phyloP scores from a whole-genome alignment of 2,329 filamentous ascomycete species.

The Dendryphion nanum region DNA sequence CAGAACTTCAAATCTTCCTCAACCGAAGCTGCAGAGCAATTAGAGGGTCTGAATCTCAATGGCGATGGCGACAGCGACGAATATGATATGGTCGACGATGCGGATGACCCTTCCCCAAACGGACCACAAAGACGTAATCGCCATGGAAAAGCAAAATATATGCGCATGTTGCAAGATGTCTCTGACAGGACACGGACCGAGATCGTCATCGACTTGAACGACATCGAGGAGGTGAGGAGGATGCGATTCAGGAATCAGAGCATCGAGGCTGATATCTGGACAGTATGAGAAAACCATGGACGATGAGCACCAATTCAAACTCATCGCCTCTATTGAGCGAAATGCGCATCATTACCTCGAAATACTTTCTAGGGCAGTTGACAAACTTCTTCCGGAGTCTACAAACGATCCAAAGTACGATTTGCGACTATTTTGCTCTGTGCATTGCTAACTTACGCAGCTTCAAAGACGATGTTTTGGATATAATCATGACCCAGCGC shows the following conservation, averaged over 20 bases:
- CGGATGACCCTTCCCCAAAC: slow-evolving; percentile 58
- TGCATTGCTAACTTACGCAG: slow-evolving; percentile 48
- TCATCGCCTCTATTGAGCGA: slow-evolving; percentile 80
- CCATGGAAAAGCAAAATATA: slow-evolving; percentile 77
- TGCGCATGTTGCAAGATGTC: slow-evolving; percentile 80
- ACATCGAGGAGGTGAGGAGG: slow-evolving; percentile 66
- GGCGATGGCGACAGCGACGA: slow-evolving; percentile 86
- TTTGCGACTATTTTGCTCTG: background rate
- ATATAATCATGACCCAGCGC: slow-evolving; percentile 93
- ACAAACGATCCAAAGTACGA: slow-evolving; percentile 72
- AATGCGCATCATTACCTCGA: slow-evolving; percentile 98
- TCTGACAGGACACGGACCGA: slow-evolving; percentile 76
- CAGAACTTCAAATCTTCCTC: slow-evolving; percentile 79
- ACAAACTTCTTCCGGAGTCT: slow-evolving; percentile 79
- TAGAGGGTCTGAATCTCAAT: slow-evolving; percentile 81
- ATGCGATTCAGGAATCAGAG: background rate
- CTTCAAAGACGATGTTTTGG: slow-evolving; percentile 96
- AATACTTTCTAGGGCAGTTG: slow-evolving; percentile 81
- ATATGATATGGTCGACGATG: slow-evolving; percentile 88
- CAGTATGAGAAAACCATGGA: slow-evolving; percentile 74
- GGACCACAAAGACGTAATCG: slow-evolving; percentile 38
- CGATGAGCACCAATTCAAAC: slow-evolving; percentile 60
- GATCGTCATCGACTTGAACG: slow-evolving; percentile 84
- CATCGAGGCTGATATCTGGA: slow-evolving; percentile 13
- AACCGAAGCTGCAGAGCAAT: slow-evolving; percentile 72